Evolutionary conservation across 1,139 yeast genomes (phyloP).

Genomic region (Diutina pseudorugosa): DNA sequence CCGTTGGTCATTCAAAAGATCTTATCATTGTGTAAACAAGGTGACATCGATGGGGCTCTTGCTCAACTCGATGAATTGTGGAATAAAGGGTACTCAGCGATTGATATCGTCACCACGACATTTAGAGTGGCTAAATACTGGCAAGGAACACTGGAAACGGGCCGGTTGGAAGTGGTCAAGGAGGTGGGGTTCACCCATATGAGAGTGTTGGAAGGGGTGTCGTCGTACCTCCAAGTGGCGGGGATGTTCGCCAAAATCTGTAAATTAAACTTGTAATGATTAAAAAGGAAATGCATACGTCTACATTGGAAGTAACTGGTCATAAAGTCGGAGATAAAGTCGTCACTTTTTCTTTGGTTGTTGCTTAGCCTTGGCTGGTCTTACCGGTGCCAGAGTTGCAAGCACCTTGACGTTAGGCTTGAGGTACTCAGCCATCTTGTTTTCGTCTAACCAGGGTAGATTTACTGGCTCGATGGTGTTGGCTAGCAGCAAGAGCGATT

Average conservation of each 20-base stretch:
- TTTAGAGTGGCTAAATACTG: slow-evolving; percentile 78
- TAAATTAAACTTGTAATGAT: background rate
- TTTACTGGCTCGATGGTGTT: slow-evolving; percentile 25
- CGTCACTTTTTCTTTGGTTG: background rate
- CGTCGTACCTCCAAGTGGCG: slow-evolving; percentile 73
- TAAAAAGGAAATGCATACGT: background rate
- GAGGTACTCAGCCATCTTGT: slow-evolving; percentile 6
- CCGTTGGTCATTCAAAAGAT: slow-evolving; percentile 77
- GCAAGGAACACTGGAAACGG: slow-evolving; percentile 52
- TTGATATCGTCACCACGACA: slow-evolving; percentile 84
- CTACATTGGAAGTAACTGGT: background rate
- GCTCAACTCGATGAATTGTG: slow-evolving; percentile 57
- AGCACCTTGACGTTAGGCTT: slow-evolving; percentile 8
- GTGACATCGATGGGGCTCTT: slow-evolving; percentile 57
- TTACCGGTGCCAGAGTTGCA: slow-evolving; percentile 7
- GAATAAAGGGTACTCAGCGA: slow-evolving; percentile 87
- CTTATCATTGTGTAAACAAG: slow-evolving; percentile 39
- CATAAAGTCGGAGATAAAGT: too few relatives aligned
- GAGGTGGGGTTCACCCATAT: slow-evolving; percentile 86
- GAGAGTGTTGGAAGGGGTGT: slow-evolving; percentile 89
- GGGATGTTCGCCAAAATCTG: slow-evolving; percentile 67
- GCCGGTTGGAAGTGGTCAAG: slow-evolving; percentile 63
- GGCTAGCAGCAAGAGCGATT: slow-evolving; percentile 19
- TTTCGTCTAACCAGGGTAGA: slow-evolving; percentile 30
- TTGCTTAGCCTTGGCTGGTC: background rate